phyloP scores from a whole-genome alignment of 2,329 filamentous ascomycete species.

The Salinomyces thailandicus region DNA sequence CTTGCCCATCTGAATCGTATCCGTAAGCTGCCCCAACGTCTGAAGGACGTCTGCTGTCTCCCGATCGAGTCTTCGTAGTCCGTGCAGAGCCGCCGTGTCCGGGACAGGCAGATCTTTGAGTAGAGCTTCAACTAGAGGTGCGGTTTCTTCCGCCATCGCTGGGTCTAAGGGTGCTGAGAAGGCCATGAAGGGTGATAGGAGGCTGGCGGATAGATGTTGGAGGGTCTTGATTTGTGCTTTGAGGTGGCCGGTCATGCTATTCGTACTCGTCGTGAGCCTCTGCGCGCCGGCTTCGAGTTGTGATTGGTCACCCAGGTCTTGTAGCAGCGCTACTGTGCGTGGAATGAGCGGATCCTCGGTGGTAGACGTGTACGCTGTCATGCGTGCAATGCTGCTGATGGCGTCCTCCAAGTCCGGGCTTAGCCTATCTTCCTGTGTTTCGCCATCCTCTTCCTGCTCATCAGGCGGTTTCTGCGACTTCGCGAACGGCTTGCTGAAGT shows the following conservation, averaged over 20 bases:
- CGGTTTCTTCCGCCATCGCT: conserved; percentile 57
- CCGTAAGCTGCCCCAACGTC: conserved; percentile 74
- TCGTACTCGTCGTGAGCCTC: conserved; percentile 26
- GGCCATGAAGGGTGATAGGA: conserved; percentile 49
- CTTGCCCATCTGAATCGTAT: conserved; percentile 87
- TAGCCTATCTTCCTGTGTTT: conserved; percentile 46
- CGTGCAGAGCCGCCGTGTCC: conserved; percentile 53
- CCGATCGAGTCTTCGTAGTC: conserved; percentile 55
- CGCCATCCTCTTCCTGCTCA: conserved; percentile 11
- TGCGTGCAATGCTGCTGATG: conserved; percentile 24
- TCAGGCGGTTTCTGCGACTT: conserved; percentile 15
- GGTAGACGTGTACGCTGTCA: conserved; percentile 21
- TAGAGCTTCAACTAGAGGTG: conserved; percentile 56
- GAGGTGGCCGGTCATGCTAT: conserved; percentile 56
- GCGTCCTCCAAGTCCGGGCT: conserved; percentile 26
- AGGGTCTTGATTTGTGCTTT: conserved; percentile 65
- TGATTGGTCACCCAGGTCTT: conserved; percentile 26
- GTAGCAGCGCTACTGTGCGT: conserved; percentile 21
- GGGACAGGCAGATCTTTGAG: conserved; percentile 58
- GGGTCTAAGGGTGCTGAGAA: conserved; percentile 52
- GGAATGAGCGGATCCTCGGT: conserved; percentile 25
- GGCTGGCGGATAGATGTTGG: conserved; percentile 51
- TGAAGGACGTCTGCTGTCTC: conserved; percentile 61
- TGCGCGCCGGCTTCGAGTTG: conserved; percentile 25
- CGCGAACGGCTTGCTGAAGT: conserved; percentile 25